phyloP scores from a whole-genome alignment of 495 filamentous ascomycete species.

The Schizothecium vesticola region DNA sequence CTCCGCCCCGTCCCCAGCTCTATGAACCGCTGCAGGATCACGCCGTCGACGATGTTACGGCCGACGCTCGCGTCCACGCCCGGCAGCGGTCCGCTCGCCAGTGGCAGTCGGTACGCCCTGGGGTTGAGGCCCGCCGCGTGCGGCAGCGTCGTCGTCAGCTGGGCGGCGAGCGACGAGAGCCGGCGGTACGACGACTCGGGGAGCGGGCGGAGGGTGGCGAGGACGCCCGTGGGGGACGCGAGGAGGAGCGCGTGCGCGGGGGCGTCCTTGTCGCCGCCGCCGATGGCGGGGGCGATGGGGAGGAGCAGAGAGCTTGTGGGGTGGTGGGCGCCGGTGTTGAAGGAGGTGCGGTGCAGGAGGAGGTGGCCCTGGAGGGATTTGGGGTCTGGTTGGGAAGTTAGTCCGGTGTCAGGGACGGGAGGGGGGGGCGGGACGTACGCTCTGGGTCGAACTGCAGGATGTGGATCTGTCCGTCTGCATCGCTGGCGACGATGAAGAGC shows the following conservation, averaged over 20 bases:
- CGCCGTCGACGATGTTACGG: slow-evolving; percentile 47
- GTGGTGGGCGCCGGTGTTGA: slow-evolving; percentile 73
- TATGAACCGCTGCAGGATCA: slow-evolving; percentile 55
- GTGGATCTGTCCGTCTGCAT: slow-evolving; percentile 81
- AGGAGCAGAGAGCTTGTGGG: slow-evolving; percentile 69
- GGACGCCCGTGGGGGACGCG: slow-evolving; percentile 63
- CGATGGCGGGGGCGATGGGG: slow-evolving; percentile 34
- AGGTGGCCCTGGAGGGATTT: slow-evolving; percentile 86
- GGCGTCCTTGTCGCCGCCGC: slow-evolving; percentile 12
- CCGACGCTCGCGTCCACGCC: slow-evolving; percentile 45
- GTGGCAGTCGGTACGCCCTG: slow-evolving; percentile 58
- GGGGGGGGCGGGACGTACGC: slow-evolving; percentile 37
- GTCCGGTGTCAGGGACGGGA: background rate
- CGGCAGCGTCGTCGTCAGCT: slow-evolving; percentile 69
- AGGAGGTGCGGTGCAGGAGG: slow-evolving; percentile 78
- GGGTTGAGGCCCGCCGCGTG: slow-evolving; percentile 78
- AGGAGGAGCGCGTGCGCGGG: slow-evolving; percentile 58
- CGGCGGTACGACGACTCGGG: slow-evolving; percentile 77
- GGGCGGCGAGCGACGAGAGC: slow-evolving; percentile 72
- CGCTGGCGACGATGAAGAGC: slow-evolving; percentile 74
- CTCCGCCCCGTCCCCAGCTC: slow-evolving; percentile 64
- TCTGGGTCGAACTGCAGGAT: slow-evolving; percentile 93
- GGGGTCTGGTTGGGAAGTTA: slow-evolving; percentile 59
- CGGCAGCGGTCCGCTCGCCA: slow-evolving; percentile 24
- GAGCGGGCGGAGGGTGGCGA: slow-evolving; percentile 72